Conservation (phyloP, 1,284 basidiomycete genomes). For the Ceratobasidium papillatum region DNA sequence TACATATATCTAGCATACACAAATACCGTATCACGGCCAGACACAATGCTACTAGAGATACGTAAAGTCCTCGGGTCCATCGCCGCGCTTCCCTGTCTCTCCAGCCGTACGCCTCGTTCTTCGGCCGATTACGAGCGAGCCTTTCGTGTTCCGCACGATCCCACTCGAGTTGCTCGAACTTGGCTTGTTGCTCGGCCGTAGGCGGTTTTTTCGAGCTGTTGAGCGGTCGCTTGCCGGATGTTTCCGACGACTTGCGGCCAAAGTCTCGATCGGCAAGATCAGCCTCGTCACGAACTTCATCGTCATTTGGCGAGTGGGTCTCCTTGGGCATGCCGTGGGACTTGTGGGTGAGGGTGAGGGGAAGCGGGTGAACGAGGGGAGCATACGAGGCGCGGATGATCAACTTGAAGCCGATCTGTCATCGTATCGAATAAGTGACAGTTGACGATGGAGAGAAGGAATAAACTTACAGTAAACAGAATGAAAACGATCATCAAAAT, state of each 20-base stretch:
- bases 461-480: conserved; percentile 73
- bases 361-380: conserved; percentile 62
- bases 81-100: conserved; percentile 39
- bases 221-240: conserved; percentile 6
- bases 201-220: conserved; percentile 7
- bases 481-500: conserved; percentile 87
- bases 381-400: conserved; percentile 66
- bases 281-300: conserved; percentile 48
- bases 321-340: conserved; percentile 55
- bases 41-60: no score
- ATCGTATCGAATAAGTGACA: conserved; percentile 47
- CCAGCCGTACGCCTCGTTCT: not conserved
- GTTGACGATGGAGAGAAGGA: conserved; percentile 48
- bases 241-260: conserved; percentile 23
- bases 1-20: no score
- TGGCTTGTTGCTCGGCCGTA: conserved; percentile 37
- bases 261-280: conserved; percentile 28
- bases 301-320: conserved; percentile 47
- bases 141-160: conserved; percentile 40
- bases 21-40: no score
- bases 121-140: not conserved
- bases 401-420: conserved; percentile 46
- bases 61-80: conserved; percentile 49
- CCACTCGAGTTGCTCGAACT: conserved; percentile 15
- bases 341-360: conserved; percentile 78